These are phyloP conservation scores for Solanum hybrid DNA, from an alignment of 305 asterid genomes.

Conservation along the genomic window DNA sequence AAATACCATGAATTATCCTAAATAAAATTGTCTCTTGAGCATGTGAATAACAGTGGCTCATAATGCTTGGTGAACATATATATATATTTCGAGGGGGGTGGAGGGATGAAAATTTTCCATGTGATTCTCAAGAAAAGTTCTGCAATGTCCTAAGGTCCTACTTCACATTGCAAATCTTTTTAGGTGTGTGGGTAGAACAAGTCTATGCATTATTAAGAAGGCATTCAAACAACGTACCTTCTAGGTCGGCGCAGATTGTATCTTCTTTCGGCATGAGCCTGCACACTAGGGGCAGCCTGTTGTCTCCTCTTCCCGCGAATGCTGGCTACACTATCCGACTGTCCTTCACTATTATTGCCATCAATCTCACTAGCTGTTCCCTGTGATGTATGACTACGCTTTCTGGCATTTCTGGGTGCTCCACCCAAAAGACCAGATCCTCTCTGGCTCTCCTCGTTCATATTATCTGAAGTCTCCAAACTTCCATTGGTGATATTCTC, in stretches of 20 bases:
- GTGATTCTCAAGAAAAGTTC: background rate
- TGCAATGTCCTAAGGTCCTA: background rate
- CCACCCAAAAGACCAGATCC: conserved; percentile 38
- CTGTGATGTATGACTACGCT: conserved; percentile 52
- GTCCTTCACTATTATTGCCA: conserved; percentile 48
- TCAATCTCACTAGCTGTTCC: conserved; percentile 48
- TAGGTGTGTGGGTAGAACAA: background rate
- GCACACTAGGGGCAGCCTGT: conserved; percentile 40
- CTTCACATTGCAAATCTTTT: background rate
- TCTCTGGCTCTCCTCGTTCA: conserved; percentile 45
- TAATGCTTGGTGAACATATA: background rate
- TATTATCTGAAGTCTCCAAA: conserved; percentile 33
- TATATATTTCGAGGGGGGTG: background rate
- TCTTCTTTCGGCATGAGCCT: conserved; percentile 47
- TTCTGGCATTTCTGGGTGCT: conserved; percentile 35
- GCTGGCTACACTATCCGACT: conserved; percentile 52
- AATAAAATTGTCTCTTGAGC: background rate
- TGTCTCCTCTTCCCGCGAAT: conserved; percentile 68
- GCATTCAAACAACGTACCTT: conserved; percentile 35
- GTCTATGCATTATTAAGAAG: background rate
- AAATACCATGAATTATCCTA: background rate
- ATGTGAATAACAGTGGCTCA: background rate
- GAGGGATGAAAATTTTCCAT: background rate
- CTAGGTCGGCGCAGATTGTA: conserved; percentile 80
- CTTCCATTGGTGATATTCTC: conserved; percentile 35